phyloP scores from a whole-genome alignment of 345 rosid species.

The Rhodamnia rubescens region DNA sequence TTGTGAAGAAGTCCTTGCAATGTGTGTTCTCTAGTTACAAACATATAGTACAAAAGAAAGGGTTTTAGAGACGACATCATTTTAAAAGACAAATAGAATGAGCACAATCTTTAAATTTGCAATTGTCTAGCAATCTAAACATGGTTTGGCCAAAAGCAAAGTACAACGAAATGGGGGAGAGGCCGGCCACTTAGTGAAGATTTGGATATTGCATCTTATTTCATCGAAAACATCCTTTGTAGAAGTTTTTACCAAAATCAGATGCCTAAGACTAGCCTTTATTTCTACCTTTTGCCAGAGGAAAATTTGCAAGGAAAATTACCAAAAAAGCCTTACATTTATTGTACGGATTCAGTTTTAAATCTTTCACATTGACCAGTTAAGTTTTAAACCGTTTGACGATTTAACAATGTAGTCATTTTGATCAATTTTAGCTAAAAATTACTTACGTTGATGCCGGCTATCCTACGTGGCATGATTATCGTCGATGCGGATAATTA shows the following conservation, averaged over 20 bases:
- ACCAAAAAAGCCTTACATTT: not conserved
- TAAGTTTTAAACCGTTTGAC: no score
- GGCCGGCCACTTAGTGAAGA: not conserved
- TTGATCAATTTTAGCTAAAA: not conserved
- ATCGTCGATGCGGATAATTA: not conserved
- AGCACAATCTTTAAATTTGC: no score
- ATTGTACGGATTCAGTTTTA: not conserved
- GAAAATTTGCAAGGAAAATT: not conserved
- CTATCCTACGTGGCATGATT: rapidly evolving
- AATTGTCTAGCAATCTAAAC: no score
- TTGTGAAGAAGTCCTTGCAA: not conserved
- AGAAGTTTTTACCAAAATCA: not conserved
- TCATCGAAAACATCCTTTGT: not conserved
- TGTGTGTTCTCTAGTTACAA: not conserved
- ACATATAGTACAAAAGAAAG: not conserved
- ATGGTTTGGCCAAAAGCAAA: not conserved
- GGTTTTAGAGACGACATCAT: not conserved
- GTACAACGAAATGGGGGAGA: not conserved
- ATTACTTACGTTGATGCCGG: rapidly evolving
- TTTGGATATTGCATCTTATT: not conserved
- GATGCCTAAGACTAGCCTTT: not conserved
- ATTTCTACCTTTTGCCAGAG: not conserved
- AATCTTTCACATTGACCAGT: no score
- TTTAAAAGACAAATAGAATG: not conserved
- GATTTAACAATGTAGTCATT: not conserved